Conservation (phyloP, 2,329 filamentous ascomycete genomes). For the Akanthomyces muscarius region DNA sequence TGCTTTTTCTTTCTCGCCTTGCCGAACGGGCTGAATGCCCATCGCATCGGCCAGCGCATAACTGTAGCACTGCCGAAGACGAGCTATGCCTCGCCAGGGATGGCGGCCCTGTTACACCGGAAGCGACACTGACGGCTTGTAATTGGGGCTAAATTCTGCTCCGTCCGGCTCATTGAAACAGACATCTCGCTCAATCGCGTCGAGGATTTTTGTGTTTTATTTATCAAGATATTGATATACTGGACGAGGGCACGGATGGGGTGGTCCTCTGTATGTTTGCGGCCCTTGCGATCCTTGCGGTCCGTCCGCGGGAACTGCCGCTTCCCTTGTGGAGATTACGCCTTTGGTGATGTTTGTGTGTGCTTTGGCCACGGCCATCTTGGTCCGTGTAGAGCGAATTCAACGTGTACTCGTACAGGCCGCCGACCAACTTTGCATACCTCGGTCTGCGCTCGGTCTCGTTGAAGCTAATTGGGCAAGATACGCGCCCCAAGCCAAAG, state of each 20-base stretch:
- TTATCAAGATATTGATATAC: not conserved
- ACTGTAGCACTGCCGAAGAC: not conserved
- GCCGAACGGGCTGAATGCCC: not conserved
- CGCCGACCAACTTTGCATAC: too few relatives aligned
- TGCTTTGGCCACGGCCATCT: not conserved
- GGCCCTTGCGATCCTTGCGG: not conserved
- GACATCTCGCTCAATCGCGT: not conserved
- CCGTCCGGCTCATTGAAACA: not conserved
- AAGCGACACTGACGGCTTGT: not conserved
- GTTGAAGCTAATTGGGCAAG: constrained; percentile 1
- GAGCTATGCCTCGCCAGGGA: not conserved
- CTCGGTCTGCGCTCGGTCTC: not conserved
- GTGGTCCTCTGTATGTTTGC: not conserved
- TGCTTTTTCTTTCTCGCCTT: not conserved
- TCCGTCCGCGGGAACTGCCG: constrained; percentile 13
- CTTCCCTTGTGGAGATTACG: constrained; percentile 9
- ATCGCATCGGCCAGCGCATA: not conserved
- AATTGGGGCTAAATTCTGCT: not conserved
- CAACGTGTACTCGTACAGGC: too few relatives aligned
- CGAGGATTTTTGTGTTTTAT: not conserved
- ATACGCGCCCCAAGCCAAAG: not conserved
- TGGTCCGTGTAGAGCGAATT: not conserved
- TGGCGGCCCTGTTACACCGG: not conserved
- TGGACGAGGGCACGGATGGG: constrained; percentile 14
- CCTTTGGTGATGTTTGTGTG: not conserved